A percentile compares a stretch with the other conserved stretches of the same genome.
These are phyloP conservation scores for Plasmodium yoelii DNA, from an alignment of 169 alveolate genomes.

Conservation along the genomic window DNA sequence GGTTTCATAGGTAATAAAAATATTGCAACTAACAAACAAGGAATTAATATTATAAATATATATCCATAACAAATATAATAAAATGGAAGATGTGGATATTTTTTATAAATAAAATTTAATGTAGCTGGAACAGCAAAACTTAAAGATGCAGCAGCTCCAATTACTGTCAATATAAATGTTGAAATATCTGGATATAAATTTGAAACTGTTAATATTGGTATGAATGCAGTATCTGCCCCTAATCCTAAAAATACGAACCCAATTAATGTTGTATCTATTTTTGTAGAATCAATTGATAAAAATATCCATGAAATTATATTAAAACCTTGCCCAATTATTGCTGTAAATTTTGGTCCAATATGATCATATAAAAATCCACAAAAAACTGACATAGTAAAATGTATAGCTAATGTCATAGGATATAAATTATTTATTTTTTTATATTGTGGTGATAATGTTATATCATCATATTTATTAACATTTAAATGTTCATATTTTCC, in stretches of 20 bases:
- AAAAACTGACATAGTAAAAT: conserved; percentile 70
- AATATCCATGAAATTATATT: conserved; percentile 54
- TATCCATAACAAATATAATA: conserved; percentile 53
- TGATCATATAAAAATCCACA: conserved; percentile 73
- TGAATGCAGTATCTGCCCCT: conserved; percentile 75
- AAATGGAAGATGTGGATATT: conserved; percentile 25
- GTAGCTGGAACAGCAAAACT: conserved; percentile 75
- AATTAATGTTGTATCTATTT: conserved; percentile 43
- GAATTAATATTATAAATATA: conserved; percentile 25
- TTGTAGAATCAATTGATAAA: conserved; percentile 42
- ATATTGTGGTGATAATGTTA: conserved; percentile 64
- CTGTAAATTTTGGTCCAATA: conserved; percentile 73
- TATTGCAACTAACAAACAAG: conserved; percentile 34
- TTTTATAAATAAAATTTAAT: conserved; percentile 11
- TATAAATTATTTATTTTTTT: conserved; percentile 47
- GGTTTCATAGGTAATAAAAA: conserved; percentile 51
- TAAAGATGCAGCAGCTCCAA: conserved; percentile 75
- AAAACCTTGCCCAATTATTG: conserved; percentile 45
- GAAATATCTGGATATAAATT: conserved; percentile 71
- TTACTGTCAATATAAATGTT: conserved; percentile 50
- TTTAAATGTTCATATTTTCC: conserved; percentile 60
- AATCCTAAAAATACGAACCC: conserved; percentile 53
- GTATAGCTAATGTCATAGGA: conserved; percentile 61
- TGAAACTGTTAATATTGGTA: conserved; percentile 46
- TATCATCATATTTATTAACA: conserved; percentile 9